Percentiles rank a stretch among this genome's conserved stretches.
phyloP scores from a whole-genome alignment of 495 filamentous ascomycete species.

The Cercophora samala region DNA sequence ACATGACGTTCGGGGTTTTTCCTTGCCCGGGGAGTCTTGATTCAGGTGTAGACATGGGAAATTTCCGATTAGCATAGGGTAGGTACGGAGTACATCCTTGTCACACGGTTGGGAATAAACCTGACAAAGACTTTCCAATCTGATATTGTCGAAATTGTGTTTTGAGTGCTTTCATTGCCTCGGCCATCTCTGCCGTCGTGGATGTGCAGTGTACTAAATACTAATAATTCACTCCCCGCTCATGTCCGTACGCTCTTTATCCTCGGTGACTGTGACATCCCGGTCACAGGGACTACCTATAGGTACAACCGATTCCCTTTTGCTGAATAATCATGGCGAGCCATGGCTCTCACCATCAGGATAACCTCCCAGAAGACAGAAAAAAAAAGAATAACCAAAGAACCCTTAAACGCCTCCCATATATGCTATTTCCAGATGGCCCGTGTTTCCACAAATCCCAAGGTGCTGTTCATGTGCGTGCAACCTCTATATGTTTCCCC shows the following conservation, averaged over 20 bases:
- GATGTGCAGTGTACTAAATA: neutral
- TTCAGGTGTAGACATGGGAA: neutral
- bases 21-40: neutral
- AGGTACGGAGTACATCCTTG: too few species aligned
- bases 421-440: conserved; percentile 3
- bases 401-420: conserved; percentile 10
- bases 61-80: neutral
- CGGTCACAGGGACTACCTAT: neutral
- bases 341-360: conserved; percentile 5
- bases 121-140: too few species aligned
- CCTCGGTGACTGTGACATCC: neutral
- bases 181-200: neutral
- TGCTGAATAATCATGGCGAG: neutral
- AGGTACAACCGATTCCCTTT: neutral
- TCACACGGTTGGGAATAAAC: neutral
- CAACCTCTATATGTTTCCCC: conserved; percentile 10
- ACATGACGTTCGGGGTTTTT: neutral
- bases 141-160: neutral
- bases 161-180: neutral
- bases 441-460: conserved; percentile 10
- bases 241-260: too few species aligned
- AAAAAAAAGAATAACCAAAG: neutral
- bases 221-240: neutral
- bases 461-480: conserved; percentile 21
- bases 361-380: conserved; percentile 9